Conservation (phyloP, 2,329 filamentous ascomycete genomes). For the Penicillium sp. region DNA sequence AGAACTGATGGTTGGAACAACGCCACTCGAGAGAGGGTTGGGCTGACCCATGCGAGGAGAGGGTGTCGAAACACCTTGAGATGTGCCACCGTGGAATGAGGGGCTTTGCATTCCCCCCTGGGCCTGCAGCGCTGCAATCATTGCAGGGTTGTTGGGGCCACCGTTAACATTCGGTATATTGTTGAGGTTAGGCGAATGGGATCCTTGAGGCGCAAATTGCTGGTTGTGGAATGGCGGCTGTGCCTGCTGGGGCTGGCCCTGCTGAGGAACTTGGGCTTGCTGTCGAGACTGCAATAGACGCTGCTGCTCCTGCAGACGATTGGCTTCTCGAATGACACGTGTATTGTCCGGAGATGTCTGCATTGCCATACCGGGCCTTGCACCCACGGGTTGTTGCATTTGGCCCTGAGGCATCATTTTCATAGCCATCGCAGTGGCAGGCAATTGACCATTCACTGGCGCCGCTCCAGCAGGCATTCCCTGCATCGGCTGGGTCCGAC, state of each 20-base stretch:
- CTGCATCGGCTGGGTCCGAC: conserved; percentile 43
- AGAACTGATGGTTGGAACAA: conserved; percentile 56
- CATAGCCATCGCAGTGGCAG: conserved; percentile 61
- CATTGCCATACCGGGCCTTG: conserved; percentile 46
- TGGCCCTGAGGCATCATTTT: conserved; percentile 57
- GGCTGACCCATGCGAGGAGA: conserved; percentile 52
- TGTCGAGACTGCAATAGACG: conserved; percentile 61
- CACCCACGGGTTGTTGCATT: conserved; percentile 51
- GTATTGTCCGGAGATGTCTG: conserved; percentile 57
- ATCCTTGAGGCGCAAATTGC: conserved; percentile 42
- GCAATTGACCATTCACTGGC: conserved; percentile 51
- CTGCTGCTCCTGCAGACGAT: conserved; percentile 52
- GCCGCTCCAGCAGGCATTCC: conserved; percentile 40
- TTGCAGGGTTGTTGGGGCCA: conserved; percentile 43
- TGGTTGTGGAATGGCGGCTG: conserved; percentile 42
- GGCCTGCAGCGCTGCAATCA: conserved; percentile 47
- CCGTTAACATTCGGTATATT: conserved; percentile 43
- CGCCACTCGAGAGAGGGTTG: conserved; percentile 54
- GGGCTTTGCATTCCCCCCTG: conserved; percentile 46
- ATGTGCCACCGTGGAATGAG: conserved; percentile 40
- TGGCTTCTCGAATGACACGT: conserved; percentile 50
- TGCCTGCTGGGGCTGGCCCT: conserved; percentile 34
- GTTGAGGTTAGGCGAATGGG: conserved; percentile 48
- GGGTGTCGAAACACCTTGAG: conserved; percentile 44
- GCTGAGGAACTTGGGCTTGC: conserved; percentile 33